Percentiles rank a stretch among this genome's conserved stretches.
Conservation (phyloP, 495 filamentous ascomycete species). For the Pseudevernia furfuracea region DNA sequence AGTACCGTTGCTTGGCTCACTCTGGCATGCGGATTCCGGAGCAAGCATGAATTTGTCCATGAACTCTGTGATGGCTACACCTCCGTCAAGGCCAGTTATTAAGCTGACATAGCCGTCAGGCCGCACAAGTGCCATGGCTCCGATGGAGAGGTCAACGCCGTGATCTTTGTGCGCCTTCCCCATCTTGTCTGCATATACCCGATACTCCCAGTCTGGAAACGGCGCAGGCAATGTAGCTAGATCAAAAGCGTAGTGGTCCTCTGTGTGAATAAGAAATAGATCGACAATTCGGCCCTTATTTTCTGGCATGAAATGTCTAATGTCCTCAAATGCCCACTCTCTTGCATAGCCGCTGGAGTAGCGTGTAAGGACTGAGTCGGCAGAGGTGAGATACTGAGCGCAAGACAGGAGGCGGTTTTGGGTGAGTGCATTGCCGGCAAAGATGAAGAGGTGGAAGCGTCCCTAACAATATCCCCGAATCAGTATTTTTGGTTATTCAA, state of each 20-base stretch:
- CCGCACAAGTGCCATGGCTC: slow-evolving; percentile 4
- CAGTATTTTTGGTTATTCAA: too few species aligned
- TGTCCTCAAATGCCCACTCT: neutral
- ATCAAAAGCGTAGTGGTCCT: neutral
- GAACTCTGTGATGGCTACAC: neutral
- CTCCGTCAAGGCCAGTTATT: neutral
- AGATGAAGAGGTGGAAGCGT: slow-evolving; percentile 6
- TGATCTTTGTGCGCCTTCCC: slow-evolving; percentile 2
- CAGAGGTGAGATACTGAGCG: neutral
- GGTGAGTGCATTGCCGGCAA: neutral
- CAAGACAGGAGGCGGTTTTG: neutral
- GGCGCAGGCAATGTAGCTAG: neutral
- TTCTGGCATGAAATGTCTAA: neutral
- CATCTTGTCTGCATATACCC: neutral
- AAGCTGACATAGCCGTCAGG: slow-evolving; percentile 4
- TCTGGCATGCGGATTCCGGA: too few species aligned
- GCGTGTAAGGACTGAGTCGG: slow-evolving; percentile 1
- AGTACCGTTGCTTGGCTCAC: too few species aligned
- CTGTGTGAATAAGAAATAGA: neutral
- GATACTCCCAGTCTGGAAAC: slow-evolving; percentile 3
- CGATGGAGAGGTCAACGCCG: neutral
- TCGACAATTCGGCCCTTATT: neutral
- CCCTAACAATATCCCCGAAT: neutral
- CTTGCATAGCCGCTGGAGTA: neutral
- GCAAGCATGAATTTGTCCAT: too few species aligned